Base-by-base conservation (phyloP, 176 grass and related monocot genomes). In the Pharus latifolius region DNA sequence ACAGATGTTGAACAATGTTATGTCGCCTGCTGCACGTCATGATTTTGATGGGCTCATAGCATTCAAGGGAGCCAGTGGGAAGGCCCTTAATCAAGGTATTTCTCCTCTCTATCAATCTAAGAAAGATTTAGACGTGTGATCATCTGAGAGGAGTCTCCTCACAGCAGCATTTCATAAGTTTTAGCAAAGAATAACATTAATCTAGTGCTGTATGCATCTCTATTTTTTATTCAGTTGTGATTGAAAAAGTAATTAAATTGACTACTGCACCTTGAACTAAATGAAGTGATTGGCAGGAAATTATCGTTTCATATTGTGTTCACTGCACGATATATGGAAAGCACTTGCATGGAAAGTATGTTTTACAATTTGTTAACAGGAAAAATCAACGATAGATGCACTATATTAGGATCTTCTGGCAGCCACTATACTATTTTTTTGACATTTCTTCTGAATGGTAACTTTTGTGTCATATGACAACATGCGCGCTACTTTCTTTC, bases 61-160 rank as follows among this genome's bases (percentile, higher is more conserved):
- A 49, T 77, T 68, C 69, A 89, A 91, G 69, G 80, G 77, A 78
- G 81, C 50, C 34, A 56, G 41, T 75, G 67, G 51, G 20, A 80
- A 89, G 45, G 70, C 85, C 80, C 83, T 70, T 56, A 82, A 85
- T 89, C 86, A 92, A 87, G 93, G 93, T 97, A 82, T 18, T 38
- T 68, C 37, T 17, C 50, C 28, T 71, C 18, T 11, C 17, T 70
- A 40, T 29, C 7, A 48, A 49, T 74, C 29, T 48, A 53, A 55
- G 10, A 40, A 63, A 15, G 12, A n/a, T n/a, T n/a, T n/a, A n/a
- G n/a, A n/a, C n/a, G n/a, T n/a, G n/a, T n/a, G n/a, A n/a, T n/a
- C n/a, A n/a, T n/a, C n/a, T n/a, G n/a, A n/a, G n/a, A n/a, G n/a
- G 35, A 38, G 35, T 5, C 9, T 5, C 9, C 9, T 38, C 35